Percentiles rank a stretch among this genome's conserved stretches.
phyloP scores from a whole-genome alignment of 2,329 filamentous ascomycete genomes.

The Neofusicoccum cordaticola region DNA sequence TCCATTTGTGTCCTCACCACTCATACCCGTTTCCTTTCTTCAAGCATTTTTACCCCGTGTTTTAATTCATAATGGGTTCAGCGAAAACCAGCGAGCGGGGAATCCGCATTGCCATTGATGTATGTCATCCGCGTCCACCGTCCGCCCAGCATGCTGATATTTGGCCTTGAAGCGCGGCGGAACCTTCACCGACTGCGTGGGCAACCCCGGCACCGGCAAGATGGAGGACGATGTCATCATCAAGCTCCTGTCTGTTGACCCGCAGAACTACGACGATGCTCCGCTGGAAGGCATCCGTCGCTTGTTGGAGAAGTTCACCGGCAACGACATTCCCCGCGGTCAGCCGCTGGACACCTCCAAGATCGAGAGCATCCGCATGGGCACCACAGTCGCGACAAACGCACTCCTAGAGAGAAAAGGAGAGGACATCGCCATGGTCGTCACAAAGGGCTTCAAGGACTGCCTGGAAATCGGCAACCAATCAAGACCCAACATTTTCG shows the following conservation, averaged over 20 bases:
- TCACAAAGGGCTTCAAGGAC: conserved; percentile 84
- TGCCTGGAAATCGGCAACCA: conserved; percentile 89
- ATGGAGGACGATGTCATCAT: conserved; percentile 76
- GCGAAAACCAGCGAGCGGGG: conserved; percentile 46
- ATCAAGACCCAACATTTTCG: conserved; percentile 84
- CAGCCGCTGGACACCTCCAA: conserved; percentile 74
- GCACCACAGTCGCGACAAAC: conserved; percentile 92
- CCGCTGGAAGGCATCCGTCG: conserved; percentile 88
- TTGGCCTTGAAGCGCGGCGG: conserved; percentile 62
- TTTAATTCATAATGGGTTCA: conserved; percentile 4
- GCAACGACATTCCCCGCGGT: conserved; percentile 73
- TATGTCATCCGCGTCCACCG: conserved; percentile 20
- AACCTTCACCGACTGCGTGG: conserved; percentile 90
- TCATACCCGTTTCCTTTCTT: not conserved
- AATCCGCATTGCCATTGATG: conserved; percentile 70
- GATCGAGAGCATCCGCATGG: conserved; percentile 93
- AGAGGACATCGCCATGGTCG: conserved; percentile 81
- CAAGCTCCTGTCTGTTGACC: conserved; percentile 87
- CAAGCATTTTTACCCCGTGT: not conserved
- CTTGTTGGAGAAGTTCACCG: conserved; percentile 74
- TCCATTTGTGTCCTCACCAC: not conserved
- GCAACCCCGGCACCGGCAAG: conserved; percentile 67
- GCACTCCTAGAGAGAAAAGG: conserved; percentile 87
- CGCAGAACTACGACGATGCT: conserved; percentile 85
- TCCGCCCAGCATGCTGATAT: conserved; percentile 11